A percentile compares a stretch with the other conserved stretches of the same genome.
phyloP scores from a whole-genome alignment of 2,329 filamentous ascomycete genomes.

The Fusarium keratoplasticum region DNA sequence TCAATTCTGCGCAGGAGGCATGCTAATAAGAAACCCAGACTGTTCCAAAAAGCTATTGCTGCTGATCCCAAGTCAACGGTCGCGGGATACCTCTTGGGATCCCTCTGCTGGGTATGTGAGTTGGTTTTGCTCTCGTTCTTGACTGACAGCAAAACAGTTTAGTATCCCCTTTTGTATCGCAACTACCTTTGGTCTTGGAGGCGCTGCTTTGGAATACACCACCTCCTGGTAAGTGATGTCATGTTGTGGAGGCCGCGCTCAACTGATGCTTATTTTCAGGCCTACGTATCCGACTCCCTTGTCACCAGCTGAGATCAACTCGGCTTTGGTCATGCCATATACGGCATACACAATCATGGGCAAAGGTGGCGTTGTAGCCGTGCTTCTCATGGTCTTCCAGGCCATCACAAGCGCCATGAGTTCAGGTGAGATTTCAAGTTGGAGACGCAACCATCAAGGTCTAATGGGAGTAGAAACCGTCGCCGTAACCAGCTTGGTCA shows the following conservation, averaged over 20 bases:
- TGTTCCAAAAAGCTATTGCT: background rate
- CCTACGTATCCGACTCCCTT: background rate
- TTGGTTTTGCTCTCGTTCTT: no score
- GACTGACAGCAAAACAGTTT: background rate
- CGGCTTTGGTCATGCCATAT: background rate
- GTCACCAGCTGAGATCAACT: background rate
- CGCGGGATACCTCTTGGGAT: background rate
- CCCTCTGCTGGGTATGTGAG: background rate
- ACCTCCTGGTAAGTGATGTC: background rate
- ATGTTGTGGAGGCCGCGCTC: fast-evolving
- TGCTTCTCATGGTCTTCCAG: background rate
- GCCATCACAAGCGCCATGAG: background rate
- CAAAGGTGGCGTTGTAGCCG: background rate
- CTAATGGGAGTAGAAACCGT: background rate
- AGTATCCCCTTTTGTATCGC: background rate
- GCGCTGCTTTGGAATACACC: background rate
- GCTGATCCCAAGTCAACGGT: background rate
- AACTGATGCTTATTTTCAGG: background rate
- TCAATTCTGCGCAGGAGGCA: background rate
- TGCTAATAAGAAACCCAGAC: background rate
- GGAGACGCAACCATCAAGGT: fast-evolving
- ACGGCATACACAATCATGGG: background rate
- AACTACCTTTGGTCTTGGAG: background rate
- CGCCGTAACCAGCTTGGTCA: background rate
- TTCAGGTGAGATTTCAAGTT: background rate